phyloP scores from a whole-genome alignment of 495 filamentous ascomycete species.

The Aspergillus funiculosus region DNA sequence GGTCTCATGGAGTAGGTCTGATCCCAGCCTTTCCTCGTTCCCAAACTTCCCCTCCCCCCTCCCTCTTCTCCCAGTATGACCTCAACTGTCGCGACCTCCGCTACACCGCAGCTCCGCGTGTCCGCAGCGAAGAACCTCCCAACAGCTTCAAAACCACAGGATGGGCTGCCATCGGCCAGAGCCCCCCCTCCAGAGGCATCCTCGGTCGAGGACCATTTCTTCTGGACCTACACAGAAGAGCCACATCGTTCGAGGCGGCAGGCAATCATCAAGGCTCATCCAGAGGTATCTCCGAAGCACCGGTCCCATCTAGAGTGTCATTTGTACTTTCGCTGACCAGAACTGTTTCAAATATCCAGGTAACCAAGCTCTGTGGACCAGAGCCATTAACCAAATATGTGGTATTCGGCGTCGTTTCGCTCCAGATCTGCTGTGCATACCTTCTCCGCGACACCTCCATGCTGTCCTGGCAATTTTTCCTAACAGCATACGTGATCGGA shows the following conservation, averaged over 20 bases:
- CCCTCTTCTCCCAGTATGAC: constrained; percentile 24
- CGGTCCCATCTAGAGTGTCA: background rate
- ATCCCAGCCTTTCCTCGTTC: background rate
- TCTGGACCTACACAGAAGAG: constrained; percentile 98
- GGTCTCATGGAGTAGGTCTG: constrained; percentile 25
- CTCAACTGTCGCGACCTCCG: constrained; percentile 28
- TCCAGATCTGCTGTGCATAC: constrained; percentile 77
- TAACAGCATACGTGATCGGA: constrained; percentile 85
- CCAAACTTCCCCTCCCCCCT: background rate
- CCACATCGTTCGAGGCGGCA: constrained; percentile 84
- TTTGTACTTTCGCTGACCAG: constrained; percentile 7
- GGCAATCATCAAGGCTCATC: constrained; percentile 97
- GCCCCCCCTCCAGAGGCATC: constrained; percentile 32
- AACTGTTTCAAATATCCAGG: constrained; percentile 42
- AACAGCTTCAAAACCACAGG: constrained; percentile 13
- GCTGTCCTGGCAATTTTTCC: constrained; percentile 75
- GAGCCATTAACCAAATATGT: constrained; percentile 94
- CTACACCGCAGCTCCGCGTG: constrained; percentile 36
- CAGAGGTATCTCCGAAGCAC: constrained; percentile 60
- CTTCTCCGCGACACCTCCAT: constrained; percentile 72
- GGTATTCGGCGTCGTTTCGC: constrained; percentile 73
- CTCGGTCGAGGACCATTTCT: constrained; percentile 52
- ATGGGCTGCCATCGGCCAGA: constrained; percentile 23
- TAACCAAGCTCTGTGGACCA: constrained; percentile 94
- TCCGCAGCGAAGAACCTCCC: constrained; percentile 28